Percentiles rank a stretch among this genome's conserved stretches.
Evolutionary conservation across 2,329 filamentous ascomycete species (phyloP).

Genomic region (Aspergillus sp.): DNA sequence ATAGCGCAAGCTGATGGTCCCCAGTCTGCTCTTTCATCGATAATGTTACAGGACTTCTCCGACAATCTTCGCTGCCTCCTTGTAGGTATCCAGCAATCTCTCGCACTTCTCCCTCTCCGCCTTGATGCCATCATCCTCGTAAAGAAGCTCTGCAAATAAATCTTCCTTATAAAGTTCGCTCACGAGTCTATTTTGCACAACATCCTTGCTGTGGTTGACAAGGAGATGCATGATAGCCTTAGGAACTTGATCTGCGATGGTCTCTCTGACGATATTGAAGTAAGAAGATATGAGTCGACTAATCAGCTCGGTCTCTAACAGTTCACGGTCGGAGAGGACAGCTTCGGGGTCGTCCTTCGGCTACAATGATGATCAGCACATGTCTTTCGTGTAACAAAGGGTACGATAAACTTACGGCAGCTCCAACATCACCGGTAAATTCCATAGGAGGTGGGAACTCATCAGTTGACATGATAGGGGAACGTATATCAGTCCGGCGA

Average conservation of each 20-base stretch:
- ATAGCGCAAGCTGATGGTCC: background rate
- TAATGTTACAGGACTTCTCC: conserved; percentile 77
- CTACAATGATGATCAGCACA: conserved; percentile 22
- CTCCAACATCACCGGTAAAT: conserved; percentile 45
- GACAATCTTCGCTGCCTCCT: conserved; percentile 96
- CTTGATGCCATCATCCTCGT: conserved; percentile 97
- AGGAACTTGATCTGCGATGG: conserved; percentile 96
- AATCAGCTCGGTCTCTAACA: conserved; percentile 96
- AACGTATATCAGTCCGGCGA: conserved; percentile 60
- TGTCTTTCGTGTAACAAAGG: background rate
- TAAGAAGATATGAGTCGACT: conserved; percentile 95
- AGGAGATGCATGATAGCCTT: conserved; percentile 99
- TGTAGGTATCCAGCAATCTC: conserved; percentile 90
- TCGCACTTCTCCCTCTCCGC: conserved; percentile 98
- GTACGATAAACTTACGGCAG: conserved; percentile 48
- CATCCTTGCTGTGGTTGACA: conserved; percentile 97
- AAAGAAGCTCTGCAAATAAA: conserved; percentile 87
- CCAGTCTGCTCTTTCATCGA: background rate
- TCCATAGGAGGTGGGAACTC: conserved; percentile 42
- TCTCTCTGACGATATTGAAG: conserved; percentile 98
- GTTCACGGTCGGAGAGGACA: conserved; percentile 90
- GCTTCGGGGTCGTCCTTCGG: conserved; percentile 64
- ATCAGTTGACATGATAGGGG: conserved; percentile 48
- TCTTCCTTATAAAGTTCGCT: conserved; percentile 92
- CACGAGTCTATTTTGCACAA: conserved; percentile 93